phyloP scores from a whole-genome alignment of 352 stramenopile species.

The Pythium monospermum region DNA sequence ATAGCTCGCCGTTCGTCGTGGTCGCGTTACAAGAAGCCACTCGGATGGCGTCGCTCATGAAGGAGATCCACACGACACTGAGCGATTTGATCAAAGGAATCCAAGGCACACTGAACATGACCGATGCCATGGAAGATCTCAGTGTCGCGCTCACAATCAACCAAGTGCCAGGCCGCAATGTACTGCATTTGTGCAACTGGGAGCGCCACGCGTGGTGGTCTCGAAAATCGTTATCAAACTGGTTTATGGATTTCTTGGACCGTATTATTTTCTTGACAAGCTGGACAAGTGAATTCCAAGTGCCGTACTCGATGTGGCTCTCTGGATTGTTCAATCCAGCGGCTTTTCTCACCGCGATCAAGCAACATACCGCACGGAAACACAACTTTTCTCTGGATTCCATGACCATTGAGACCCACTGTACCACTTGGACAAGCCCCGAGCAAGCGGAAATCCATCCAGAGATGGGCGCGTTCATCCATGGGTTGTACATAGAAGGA shows the following conservation, averaged over 20 bases:
- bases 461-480: constrained; percentile 89
- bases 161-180: constrained; percentile 72
- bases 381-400: constrained; percentile 87
- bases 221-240: constrained; percentile 67
- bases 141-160: constrained; percentile 55
- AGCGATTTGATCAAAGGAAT: constrained; percentile 75
- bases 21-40: constrained; percentile 78
- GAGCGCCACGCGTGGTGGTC: constrained; percentile 82
- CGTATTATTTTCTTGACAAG: constrained; percentile 52
- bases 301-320: constrained; percentile 82
- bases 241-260: constrained; percentile 80
- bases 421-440: constrained; percentile 66
- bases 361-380: constrained; percentile 79
- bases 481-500: constrained; percentile 94
- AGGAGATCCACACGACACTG: constrained; percentile 57
- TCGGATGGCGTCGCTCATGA: constrained; percentile 65
- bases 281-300: constrained; percentile 66
- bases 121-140: constrained; percentile 88
- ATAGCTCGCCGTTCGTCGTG: constrained; percentile 76
- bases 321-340: constrained; percentile 78
- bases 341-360: constrained; percentile 83
- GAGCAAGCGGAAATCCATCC: constrained; percentile 66
- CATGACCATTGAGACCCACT: constrained; percentile 94
- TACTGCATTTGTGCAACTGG: constrained; percentile 72
- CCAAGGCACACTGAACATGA: constrained; percentile 84